Base-by-base conservation (phyloP, 2,329 filamentous ascomycete species). In the Neonectria neomacrospora region DNA sequence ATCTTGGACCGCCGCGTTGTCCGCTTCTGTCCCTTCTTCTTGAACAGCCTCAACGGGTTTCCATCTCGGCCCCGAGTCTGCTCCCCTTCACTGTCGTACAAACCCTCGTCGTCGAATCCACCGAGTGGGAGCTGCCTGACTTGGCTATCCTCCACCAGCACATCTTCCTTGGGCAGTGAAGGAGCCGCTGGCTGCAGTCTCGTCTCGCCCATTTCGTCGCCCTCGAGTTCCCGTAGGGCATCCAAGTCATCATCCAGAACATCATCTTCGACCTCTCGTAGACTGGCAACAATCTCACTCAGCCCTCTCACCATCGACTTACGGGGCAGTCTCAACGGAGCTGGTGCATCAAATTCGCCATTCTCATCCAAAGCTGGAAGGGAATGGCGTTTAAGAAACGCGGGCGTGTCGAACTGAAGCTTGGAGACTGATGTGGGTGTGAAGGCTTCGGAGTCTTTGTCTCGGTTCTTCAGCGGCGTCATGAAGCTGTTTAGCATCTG, bases 11-110 rank as follows among this genome's bases (percentile, higher is more conserved):
- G 82, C 65, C 89, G 83, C 3, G 92, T 95, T 58, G 91, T 93
- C 64, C 92, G 84, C 81, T 96, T 96, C 75, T 92, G 86, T 0
- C 91, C 92, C 81, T 92, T 92, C 85, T 96, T 96, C 83, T 94
- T 95, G 82, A 86, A 95, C 1, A 87, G 78, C 57, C 84, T 86
- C 39, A 88, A 75, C 2, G 88, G 88, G 65, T 86, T 82, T 2
- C 88, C 88, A 70, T 88, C 80, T n/a, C 81, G 81, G 55, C 81
- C 86, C 12, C 84, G 22, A 3, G 75, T 54, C 28, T 85, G 84
- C n/a, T 86, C 84, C 3, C 79, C 80, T 1, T 80, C 78, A 65
- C 85, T 86, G 74, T 90, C 88, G 71, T 87, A 86, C 63, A 82
- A 71, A 8, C 72, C 82, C 70, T 90, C 88, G 60, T 91, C 87